Evolutionary conservation across 257 asterid species (phyloP), one percentile per base, ranked within the genome.

Genomic region (Gentiana straminea): DNA sequence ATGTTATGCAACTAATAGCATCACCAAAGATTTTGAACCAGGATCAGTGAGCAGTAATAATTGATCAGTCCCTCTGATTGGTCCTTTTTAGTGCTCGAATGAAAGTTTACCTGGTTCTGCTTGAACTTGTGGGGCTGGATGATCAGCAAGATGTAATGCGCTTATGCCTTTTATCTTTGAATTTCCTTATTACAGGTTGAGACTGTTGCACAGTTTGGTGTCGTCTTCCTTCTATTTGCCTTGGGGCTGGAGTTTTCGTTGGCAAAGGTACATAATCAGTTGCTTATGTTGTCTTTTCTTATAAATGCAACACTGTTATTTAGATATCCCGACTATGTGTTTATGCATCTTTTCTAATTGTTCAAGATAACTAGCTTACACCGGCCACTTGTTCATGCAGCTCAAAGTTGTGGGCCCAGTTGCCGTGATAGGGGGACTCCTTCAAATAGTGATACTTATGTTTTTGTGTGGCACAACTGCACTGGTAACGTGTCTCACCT

Each of bases 141-240:
- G 24, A 24, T 24, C 24, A 24, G 24, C 24, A 24, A 24, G 24
- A 24, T 24, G 24, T 24, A 24, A 24, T 24, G 24, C 24, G 44
- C 4, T 39, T 7, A 39, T 39, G 44, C 8, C 7, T 39, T 39
- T 41, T 41, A 41, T 41, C 46, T 41, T 5, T 41, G 7, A 10
- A 10, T 41, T 35, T 57, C 50, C 57, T 33, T 55, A 11, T 63
- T 71, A 55, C 88, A 90, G 97, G 95, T 86, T 65, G 97, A 86
- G 80, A 90, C 97, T 39, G 81, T 90, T 71, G 97, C 97, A 33
- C 97, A 90, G 74, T 90, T 90, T 73, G 97, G 97, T 57, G 96
- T 90, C 71, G 90, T 90, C 66, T 90, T 90, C 79, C 97, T 90
- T 75, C 77, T 90, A 38, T 90, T 90, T 82, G 95, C 96, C 66